phyloP scores from a whole-genome alignment of 768 basidiomycete species.

The Xerocomellus chrysenteron region DNA sequence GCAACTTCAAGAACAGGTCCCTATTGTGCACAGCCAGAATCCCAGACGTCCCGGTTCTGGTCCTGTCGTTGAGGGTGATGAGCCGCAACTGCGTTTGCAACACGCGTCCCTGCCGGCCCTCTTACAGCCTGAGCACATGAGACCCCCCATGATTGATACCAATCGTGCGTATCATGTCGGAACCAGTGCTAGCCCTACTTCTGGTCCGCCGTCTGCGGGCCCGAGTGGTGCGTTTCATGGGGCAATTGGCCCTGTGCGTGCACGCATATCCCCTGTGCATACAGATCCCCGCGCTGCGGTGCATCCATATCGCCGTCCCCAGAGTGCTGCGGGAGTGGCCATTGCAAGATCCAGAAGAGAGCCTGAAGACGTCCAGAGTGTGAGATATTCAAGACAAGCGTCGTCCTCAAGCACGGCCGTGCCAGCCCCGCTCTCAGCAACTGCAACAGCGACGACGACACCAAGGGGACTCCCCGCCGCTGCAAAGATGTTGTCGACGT shows the following conservation, averaged over 20 bases:
- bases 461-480: not conserved
- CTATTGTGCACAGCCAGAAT: conserved; percentile 32
- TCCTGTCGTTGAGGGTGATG: conserved; percentile 24
- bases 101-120: conserved; percentile 21
- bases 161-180: conserved; percentile 25
- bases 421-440: conserved; percentile 10
- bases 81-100: conserved; percentile 23
- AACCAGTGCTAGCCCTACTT: conserved; percentile 31
- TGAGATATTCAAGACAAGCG: conserved; percentile 29
- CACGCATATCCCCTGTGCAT: conserved; percentile 28
- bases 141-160: conserved; percentile 36
- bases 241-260: conserved; percentile 25
- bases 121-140: conserved; percentile 30
- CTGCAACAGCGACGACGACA: not conserved
- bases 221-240: conserved; percentile 15
- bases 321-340: conserved; percentile 26
- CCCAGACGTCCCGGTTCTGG: conserved; percentile 19
- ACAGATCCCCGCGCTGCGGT: conserved; percentile 13
- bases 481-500: conserved; percentile 12
- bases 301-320: conserved; percentile 33
- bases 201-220: conserved; percentile 32
- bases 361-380: conserved; percentile 24
- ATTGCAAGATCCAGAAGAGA: conserved; percentile 31
- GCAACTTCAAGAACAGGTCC: conserved; percentile 29
- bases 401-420: conserved; percentile 9